These are phyloP conservation scores for Erythrobasidium hasegawianum DNA, from an alignment of 1,284 basidiomycete species.

Conservation along the genomic window DNA sequence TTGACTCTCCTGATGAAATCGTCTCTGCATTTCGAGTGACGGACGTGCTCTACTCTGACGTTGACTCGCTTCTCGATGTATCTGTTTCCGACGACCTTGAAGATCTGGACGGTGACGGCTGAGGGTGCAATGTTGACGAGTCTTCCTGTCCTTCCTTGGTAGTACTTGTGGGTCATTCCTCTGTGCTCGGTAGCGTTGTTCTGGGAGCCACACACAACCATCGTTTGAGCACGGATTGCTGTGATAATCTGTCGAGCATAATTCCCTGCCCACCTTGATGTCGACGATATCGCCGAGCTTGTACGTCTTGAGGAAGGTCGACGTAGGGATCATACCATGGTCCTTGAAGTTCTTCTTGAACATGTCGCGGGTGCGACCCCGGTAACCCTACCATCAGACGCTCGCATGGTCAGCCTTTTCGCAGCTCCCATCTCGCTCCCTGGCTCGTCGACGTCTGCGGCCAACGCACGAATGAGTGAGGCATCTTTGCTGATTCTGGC, in stretches of 20 bases:
- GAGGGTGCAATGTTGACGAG: constrained; percentile 96
- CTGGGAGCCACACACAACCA: neutral
- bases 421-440: constrained; percentile 4
- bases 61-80: constrained; percentile 99
- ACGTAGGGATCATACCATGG: constrained; percentile 64
- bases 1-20: constrained; percentile 97
- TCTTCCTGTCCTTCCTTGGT: constrained; percentile 81
- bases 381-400: neutral
- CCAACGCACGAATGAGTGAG: constrained; percentile 65
- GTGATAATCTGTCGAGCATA: no score
- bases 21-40: constrained; percentile 96
- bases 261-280: constrained; percentile 72
- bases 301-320: constrained; percentile 90
- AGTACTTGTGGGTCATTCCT: constrained; percentile 54
- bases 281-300: constrained; percentile 97
- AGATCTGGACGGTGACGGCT: constrained; percentile 92
- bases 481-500: constrained; percentile 67
- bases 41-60: constrained; percentile 96
- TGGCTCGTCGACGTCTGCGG: no score
- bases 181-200: constrained; percentile 98
- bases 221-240: no score
- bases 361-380: constrained; percentile 69
- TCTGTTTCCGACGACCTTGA: constrained; percentile 98
- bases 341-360: constrained; percentile 94
- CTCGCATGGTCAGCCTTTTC: neutral